These are phyloP conservation scores for Agrocybe pediades DNA, from an alignment of 768 basidiomycete species.

Conservation along the genomic window DNA sequence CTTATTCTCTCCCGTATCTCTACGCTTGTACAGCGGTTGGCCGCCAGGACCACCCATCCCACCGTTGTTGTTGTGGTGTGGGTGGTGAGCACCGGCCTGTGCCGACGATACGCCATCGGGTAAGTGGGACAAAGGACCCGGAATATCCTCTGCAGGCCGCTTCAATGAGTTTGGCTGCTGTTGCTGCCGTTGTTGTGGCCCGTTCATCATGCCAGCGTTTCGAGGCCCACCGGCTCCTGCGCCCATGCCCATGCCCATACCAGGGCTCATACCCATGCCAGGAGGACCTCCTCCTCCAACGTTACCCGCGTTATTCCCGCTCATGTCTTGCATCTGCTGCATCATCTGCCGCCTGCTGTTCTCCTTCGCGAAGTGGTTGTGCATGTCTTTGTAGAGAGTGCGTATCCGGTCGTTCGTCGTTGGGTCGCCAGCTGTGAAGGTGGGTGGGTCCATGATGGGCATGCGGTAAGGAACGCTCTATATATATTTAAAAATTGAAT, in stretches of 20 bases:
- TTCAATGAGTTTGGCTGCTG: slow-evolving; percentile 42
- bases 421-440: slow-evolving; percentile 44
- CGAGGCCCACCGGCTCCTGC: not conserved
- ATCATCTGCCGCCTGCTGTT: slow-evolving; percentile 47
- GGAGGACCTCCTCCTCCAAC: not conserved
- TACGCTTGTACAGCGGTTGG: slow-evolving; percentile 55
- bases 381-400: slow-evolving; percentile 63
- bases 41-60: not conserved
- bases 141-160: slow-evolving; percentile 51
- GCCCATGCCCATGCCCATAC: slow-evolving; percentile 1
- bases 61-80: too few relatives aligned
- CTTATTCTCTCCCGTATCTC: slow-evolving; percentile 70
- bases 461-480: slow-evolving; percentile 38
- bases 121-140: not conserved
- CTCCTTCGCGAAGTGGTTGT: slow-evolving; percentile 63
- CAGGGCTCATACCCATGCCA: not conserved
- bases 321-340: slow-evolving; percentile 7
- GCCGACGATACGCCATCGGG: too few relatives aligned
- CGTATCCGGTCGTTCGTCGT: slow-evolving; percentile 59
- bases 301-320: not conserved
- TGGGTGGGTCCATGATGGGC: slow-evolving; percentile 58
- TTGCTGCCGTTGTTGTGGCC: not conserved
- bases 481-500: not conserved
- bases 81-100: too few relatives aligned
- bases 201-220: not conserved